Evolutionary conservation across 2,329 filamentous ascomycete genomes (phyloP).

Genomic region (Sporothrix pseudoabietina): DNA sequence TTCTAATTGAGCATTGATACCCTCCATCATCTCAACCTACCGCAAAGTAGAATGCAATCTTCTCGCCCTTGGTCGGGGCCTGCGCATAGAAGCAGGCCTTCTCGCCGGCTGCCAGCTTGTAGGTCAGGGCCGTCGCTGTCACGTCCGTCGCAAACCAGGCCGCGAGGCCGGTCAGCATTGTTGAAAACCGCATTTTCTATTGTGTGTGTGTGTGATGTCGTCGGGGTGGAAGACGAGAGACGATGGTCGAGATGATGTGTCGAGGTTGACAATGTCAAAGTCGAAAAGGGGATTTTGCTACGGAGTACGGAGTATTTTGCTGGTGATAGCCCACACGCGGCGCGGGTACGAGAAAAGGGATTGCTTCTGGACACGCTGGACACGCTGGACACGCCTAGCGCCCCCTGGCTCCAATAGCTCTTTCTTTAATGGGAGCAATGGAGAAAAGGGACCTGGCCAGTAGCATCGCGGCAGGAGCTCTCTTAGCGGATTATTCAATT

Average conservation of each 20-base stretch:
- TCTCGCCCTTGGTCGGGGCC: constrained; percentile 75
- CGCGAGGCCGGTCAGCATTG: constrained; percentile 67
- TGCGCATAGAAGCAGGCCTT: constrained; percentile 92
- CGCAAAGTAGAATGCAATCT: constrained; percentile 98
- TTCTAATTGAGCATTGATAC: neutral
- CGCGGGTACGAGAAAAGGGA: constrained; percentile 30
- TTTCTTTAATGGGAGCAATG: neutral
- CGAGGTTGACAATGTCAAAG: neutral
- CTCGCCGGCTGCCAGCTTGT: constrained; percentile 87
- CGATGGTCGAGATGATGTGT: neutral
- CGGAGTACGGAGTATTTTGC: neutral
- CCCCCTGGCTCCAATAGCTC: neutral
- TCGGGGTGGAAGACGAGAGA: neutral
- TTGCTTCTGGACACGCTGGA: constrained; percentile 33
- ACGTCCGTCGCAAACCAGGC: constrained; percentile 70
- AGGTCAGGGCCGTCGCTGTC: constrained; percentile 88
- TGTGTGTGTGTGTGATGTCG: neutral
- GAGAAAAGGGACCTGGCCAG: neutral
- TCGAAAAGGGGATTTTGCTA: constrained; percentile 11
- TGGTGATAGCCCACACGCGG: constrained; percentile 12
- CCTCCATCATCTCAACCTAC: constrained; percentile 55
- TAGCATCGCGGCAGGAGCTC: neutral
- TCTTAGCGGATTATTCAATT: constrained; percentile 33
- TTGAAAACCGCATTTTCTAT: constrained; percentile 64
- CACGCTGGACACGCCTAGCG: constrained; percentile 30